Conservation (phyloP, 495 filamentous ascomycete species). For the Penicillium cataractarum region DNA sequence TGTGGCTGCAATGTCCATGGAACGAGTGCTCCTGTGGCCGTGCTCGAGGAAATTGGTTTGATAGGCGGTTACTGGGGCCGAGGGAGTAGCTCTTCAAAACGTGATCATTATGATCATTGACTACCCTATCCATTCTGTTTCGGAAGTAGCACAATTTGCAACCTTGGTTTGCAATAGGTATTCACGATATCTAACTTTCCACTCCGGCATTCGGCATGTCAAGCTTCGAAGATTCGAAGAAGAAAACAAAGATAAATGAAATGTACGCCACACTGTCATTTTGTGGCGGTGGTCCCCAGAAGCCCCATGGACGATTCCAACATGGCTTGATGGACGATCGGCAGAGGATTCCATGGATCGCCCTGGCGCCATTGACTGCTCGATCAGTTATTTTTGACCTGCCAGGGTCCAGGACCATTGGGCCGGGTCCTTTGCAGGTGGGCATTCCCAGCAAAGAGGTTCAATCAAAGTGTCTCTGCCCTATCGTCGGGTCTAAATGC, state of each 20-base stretch:
- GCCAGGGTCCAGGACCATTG: constrained; percentile 2
- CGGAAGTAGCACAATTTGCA: neutral
- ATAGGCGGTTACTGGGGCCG: constrained; percentile 21
- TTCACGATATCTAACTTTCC: neutral
- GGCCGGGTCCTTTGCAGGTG: neutral
- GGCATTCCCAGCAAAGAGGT: neutral
- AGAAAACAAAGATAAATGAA: no score
- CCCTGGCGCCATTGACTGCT: neutral
- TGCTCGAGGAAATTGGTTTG: constrained; percentile 10
- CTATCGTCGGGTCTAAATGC: neutral
- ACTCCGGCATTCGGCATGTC: neutral
- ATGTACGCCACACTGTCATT: neutral
- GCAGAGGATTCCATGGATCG: neutral
- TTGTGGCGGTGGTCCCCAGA: neutral
- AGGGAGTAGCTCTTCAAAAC: neutral
- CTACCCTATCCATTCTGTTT: no score
- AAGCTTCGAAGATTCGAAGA: neutral
- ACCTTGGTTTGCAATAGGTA: neutral
- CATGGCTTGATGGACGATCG: neutral
- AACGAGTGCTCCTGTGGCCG: constrained; percentile 6
- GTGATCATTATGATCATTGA: neutral
- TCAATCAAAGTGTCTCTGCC: neutral
- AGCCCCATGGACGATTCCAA: neutral
- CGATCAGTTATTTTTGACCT: neutral
- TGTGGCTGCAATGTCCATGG: constrained; percentile 1